Evolutionary conservation across 2,329 filamentous ascomycete genomes (phyloP).

Genomic region (Pestalotiopsis sp.): DNA sequence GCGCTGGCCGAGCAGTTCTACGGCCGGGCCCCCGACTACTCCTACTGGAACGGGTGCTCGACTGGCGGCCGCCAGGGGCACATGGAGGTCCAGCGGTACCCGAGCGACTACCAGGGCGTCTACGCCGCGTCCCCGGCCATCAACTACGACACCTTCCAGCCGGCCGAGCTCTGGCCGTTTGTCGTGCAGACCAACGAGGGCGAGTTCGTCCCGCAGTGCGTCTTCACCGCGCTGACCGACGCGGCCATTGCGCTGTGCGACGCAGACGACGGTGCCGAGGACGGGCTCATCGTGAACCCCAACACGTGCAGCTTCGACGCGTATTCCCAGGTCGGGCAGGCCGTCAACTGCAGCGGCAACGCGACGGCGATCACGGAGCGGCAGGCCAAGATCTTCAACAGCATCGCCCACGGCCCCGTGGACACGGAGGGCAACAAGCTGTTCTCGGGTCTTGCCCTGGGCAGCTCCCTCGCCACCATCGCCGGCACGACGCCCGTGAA

Average conservation of each 20-base stretch:
- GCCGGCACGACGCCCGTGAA: neutral
- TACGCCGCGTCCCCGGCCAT: slow-evolving; percentile 48
- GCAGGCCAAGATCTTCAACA: slow-evolving; percentile 14
- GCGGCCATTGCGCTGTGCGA: slow-evolving; percentile 3
- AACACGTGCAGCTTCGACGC: slow-evolving; percentile 16
- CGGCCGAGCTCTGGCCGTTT: slow-evolving; percentile 1
- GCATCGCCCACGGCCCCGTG: slow-evolving; percentile 13
- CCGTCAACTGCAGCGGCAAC: slow-evolving; percentile 5
- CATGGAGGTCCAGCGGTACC: slow-evolving; percentile 53
- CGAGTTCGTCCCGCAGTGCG: slow-evolving; percentile 12
- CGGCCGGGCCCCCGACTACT: slow-evolving; percentile 37
- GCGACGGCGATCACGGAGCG: slow-evolving; percentile 12
- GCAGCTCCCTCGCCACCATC: neutral
- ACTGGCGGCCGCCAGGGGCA: slow-evolving; percentile 58
- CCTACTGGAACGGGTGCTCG: slow-evolving; percentile 55
- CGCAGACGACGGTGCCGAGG: neutral
- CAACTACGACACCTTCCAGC: slow-evolving; percentile 19
- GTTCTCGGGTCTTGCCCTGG: slow-evolving; percentile 6
- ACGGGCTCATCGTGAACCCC: slow-evolving; percentile 6
- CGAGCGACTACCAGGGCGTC: slow-evolving; percentile 56
- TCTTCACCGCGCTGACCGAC: neutral
- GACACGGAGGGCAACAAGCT: slow-evolving; percentile 13
- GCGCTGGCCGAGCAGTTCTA: slow-evolving; percentile 44
- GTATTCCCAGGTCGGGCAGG: slow-evolving; percentile 6
- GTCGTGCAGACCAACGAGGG: slow-evolving; percentile 12